Conservation (phyloP, 768 basidiomycete genomes). For the Suillus placidus region DNA sequence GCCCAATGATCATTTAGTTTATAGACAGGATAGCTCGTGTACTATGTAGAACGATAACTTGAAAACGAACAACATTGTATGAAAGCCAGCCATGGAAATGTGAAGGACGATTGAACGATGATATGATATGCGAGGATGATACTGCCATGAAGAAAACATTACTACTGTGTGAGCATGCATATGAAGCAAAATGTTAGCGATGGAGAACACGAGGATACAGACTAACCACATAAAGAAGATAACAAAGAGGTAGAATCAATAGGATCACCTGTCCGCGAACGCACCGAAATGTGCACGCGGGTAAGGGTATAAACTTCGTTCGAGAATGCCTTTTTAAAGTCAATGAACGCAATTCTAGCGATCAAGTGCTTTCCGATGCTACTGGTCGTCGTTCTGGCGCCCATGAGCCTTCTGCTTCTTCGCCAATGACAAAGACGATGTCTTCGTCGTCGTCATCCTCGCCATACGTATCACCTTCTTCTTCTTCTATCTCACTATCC, state of each 20-base stretch:
- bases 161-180: conserved; percentile 2
- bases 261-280: conserved; percentile 2
- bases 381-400: conserved; percentile 32
- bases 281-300: conserved; percentile 1
- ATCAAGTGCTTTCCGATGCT: conserved; percentile 4
- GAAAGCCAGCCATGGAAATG: neutral
- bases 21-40: conserved; percentile 9
- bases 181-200: conserved; percentile 7
- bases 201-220: neutral
- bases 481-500: conserved; percentile 24
- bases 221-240: conserved; percentile 4
- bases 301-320: conserved; percentile 4
- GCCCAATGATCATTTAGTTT: neutral
- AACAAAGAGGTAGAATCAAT: conserved; percentile 6
- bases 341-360: neutral
- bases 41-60: conserved; percentile 6
- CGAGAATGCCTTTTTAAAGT: neutral
- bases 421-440: conserved; percentile 71
- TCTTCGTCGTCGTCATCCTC: conserved; percentile 76
- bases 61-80: conserved; percentile 8
- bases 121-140: conserved; percentile 10
- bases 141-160: conserved; percentile 1
- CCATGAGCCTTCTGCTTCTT: conserved; percentile 44
- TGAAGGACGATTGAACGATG: conserved; percentile 2
- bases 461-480: conserved; percentile 40